Evolutionary conservation across 2,329 filamentous ascomycete species (phyloP), one percentile per base, ranked within the genome.

Genomic region (Raffaelea arxii): DNA sequence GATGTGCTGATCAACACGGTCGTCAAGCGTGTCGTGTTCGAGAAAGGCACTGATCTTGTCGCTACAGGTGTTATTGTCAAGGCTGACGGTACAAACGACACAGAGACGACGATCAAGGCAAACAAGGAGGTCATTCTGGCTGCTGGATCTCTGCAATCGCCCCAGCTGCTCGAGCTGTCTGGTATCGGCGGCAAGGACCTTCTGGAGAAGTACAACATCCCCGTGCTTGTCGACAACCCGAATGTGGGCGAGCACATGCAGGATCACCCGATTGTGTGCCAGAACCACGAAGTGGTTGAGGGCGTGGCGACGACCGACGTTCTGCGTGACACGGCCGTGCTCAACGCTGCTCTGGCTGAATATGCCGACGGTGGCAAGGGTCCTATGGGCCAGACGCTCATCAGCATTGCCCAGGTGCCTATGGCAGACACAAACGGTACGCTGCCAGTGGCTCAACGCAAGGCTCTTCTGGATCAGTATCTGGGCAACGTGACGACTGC

Each of bases 211-310:
- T 70, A 75, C 55, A 61, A 65, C n/a, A 82, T 84, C 51, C 56
- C 66, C 2, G 62, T 75, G 1, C 53, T 80, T 18, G 65, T 71
- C 4, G 69, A 82, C 50, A 72, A 77, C 0, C 73, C 74, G 1
- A 77, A 80, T 39, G 79, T 86, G 3, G 81, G 81, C 5, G 73
- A 71, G 48, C 80, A 84, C 61, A 66, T 85, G 4, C 67, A 80
- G 48, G 80, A 85, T 56, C 78, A 80, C 40, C 74, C 74, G 38
- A 74, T 73, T 49, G 67, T 78, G 25, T 66, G 69, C 1, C 65
- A 73, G 44, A 65, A 74, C 14, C 71, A 72, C 40, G 63, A 68
- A 10, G 55, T 70, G 54, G 63, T 67, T 51, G 62, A 71, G 41
- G 60, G 64, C 32, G 62, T 58, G 46, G 60, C 62, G 19, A 56